Evolutionary conservation across 371 early-diverging fungal genomes (phyloP), one percentile per base, ranked within the genome.

Genomic region (Furculomyces boomerangus): DNA sequence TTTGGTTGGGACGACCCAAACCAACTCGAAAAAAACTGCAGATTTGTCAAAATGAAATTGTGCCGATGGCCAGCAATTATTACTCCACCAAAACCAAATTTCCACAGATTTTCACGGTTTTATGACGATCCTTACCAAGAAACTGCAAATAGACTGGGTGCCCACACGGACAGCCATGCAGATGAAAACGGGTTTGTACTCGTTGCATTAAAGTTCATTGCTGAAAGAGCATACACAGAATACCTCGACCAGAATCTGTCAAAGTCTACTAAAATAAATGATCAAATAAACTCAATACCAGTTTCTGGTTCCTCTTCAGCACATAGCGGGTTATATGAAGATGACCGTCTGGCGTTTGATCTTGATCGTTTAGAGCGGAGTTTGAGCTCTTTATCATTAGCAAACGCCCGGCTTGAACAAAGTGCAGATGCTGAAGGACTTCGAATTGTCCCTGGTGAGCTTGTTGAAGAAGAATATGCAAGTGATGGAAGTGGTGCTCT

Each of bases 61-160:
- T 54, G 63, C 46, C 67, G 68, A 18, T 67, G 68, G 68, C 68
- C 68, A 46, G 60, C 60, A 30, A 47, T 65, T 1, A 46, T 60
- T 32, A 55, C 43, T 27, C 60, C 68, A 54, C 57, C 63, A 7
- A 67, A 59, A 24, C n/a, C 53, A 7, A 27, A 48, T 28, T 41
- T 53, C 56, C 37, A 31, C 29, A 55, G 35, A 24, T 32, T 25
- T 18, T 32, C 52, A 2, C 52, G 30, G 20, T 45, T 45, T 22
- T 45, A 45, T 22, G 45, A 45, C 20, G 45, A 45, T 7, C 30
- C 52, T 25, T n/a, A n/a, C 47, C 29, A 22, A 24, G 40, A 26
- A 30, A 45, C 40, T 39, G 56, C 26, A 59, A 57, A 24, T 59
- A 65, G 48, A 58, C 62, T 41, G 7, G 37, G 35, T 31, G 18